Evolutionary conservation across 1,284 basidiomycete species (phyloP).

Genomic region (Cutaneotrichosporon sp.): DNA sequence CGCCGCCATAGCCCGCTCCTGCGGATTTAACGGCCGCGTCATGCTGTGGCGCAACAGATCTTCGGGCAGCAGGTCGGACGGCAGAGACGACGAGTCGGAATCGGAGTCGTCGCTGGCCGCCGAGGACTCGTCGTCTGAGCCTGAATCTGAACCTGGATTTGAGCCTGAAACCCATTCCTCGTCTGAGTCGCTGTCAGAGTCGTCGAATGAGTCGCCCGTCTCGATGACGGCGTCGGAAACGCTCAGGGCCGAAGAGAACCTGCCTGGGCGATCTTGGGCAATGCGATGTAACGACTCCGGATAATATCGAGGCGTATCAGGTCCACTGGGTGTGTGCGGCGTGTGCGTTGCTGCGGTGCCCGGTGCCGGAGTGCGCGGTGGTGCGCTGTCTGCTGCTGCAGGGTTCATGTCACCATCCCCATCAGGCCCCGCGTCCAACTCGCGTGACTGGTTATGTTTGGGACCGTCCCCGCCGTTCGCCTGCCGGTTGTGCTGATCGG

Average conservation of each 20-base stretch:
- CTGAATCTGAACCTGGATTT: conserved; percentile 2
- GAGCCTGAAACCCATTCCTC: too few species aligned
- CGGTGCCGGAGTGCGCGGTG: too few species aligned
- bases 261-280: conserved; percentile 25
- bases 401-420: too few species aligned
- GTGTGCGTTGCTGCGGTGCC: too few species aligned
- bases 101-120: conserved; percentile 11
- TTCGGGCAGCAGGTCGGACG: conserved; percentile 16
- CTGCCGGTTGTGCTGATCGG: too few species aligned
- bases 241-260: conserved; percentile 37
- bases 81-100: conserved; percentile 2
- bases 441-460: too few species aligned
- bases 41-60: conserved; percentile 27
- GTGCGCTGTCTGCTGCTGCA: too few species aligned
- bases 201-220: conserved; percentile 26
- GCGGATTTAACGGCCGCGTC: conserved; percentile 24
- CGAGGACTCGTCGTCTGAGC: conserved; percentile 7
- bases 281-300: conserved; percentile 27
- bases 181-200: neutral
- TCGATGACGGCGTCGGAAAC: conserved; percentile 43
- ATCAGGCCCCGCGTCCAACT: too few species aligned
- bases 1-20: conserved; percentile 25
- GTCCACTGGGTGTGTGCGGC: neutral
- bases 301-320: conserved; percentile 12
- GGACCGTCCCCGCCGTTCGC: too few species aligned